These are phyloP conservation scores for Noccaea caerulescens DNA, from an alignment of 345 rosid genomes.

Conservation along the genomic window DNA sequence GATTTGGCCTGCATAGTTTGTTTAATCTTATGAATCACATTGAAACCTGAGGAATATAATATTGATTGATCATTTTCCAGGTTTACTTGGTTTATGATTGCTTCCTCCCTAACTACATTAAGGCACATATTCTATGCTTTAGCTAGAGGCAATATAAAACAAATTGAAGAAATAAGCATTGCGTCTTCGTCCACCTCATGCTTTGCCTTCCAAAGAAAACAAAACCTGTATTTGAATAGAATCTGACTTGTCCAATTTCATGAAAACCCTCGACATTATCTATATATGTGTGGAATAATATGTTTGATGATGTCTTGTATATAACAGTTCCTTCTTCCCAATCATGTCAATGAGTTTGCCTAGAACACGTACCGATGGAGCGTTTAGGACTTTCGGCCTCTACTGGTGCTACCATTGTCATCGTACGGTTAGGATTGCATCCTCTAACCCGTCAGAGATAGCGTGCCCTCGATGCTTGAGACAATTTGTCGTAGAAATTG, in stretches of 20 bases:
- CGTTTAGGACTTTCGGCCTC: constrained; percentile 46
- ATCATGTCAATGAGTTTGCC: constrained; percentile 59
- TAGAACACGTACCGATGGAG: constrained; percentile 27
- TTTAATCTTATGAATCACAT: too few relatives aligned
- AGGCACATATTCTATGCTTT: constrained; percentile 23
- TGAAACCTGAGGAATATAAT: too few relatives aligned
- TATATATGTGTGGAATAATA: constrained; percentile 24
- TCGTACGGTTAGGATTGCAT: constrained; percentile 57
- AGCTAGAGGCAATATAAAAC: constrained; percentile 16
- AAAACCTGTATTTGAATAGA: constrained; percentile 24
- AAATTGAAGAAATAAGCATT: constrained; percentile 15
- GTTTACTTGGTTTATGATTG: too few relatives aligned
- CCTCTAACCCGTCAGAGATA: constrained; percentile 50
- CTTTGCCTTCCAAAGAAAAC: constrained; percentile 32
- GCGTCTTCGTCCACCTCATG: constrained; percentile 35
- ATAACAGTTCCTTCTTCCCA: constrained; percentile 10
- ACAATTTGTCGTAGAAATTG: constrained; percentile 60
- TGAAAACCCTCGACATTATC: constrained; percentile 24
- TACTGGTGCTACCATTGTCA: constrained; percentile 90
- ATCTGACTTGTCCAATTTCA: constrained; percentile 32
- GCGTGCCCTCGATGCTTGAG: constrained; percentile 65
- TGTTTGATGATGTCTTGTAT: not conserved
- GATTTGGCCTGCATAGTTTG: too few relatives aligned
- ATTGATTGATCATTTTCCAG: too few relatives aligned
- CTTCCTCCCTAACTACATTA: too few relatives aligned